Evolutionary conservation across 2,329 filamentous ascomycete genomes (phyloP).

Genomic region (Amylocarpus encephaloides): DNA sequence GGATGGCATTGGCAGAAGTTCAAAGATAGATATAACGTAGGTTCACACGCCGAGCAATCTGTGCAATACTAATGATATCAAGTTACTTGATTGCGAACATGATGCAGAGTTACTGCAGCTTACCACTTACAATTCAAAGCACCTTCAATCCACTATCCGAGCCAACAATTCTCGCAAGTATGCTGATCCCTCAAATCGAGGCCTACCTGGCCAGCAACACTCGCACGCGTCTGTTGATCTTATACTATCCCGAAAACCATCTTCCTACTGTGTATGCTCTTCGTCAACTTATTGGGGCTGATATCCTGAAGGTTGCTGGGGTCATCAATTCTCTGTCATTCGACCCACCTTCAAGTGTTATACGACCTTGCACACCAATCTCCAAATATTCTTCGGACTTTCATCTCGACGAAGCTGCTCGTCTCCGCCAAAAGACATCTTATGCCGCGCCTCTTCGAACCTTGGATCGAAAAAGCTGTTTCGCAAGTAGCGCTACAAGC

Average conservation of each 20-base stretch:
- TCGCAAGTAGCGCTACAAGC: not conserved
- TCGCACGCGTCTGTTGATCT: conserved; percentile 48
- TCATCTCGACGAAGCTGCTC: not conserved
- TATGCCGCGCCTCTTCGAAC: not conserved
- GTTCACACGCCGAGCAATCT: conserved; percentile 14
- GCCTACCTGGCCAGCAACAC: conserved; percentile 49
- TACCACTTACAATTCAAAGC: conserved; percentile 44
- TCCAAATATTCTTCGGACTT: conserved; percentile 17
- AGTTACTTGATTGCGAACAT: conserved; percentile 56
- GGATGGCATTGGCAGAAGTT: conserved; percentile 45
- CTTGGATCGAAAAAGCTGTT: not conserved
- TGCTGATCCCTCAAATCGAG: conserved; percentile 55
- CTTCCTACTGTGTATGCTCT: conserved; percentile 51
- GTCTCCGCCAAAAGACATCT: not conserved
- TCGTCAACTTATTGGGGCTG: conserved; percentile 49
- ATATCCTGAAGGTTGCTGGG: conserved; percentile 52
- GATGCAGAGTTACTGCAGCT: conserved; percentile 49
- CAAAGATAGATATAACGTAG: conserved; percentile 53
- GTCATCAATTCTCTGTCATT: conserved; percentile 37
- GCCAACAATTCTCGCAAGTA: conserved; percentile 47
- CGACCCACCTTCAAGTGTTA: conserved; percentile 21
- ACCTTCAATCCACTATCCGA: conserved; percentile 47
- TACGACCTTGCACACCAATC: conserved; percentile 10
- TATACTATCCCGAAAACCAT: conserved; percentile 53
- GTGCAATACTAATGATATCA: not conserved